Base-by-base conservation (phyloP, 1,139 yeast species). In the Candida albicans region DNA sequence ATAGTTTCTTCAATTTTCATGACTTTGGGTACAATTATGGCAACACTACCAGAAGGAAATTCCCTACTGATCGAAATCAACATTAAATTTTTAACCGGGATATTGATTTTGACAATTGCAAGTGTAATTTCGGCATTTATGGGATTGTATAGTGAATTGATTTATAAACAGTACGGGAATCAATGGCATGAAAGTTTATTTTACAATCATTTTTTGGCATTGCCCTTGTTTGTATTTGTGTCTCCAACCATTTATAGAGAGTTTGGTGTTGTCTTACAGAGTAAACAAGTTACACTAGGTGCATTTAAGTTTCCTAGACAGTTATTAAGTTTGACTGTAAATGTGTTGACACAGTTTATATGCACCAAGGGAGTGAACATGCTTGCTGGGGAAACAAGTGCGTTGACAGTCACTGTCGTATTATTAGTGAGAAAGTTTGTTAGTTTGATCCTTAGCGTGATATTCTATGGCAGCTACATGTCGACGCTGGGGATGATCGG, bases 331-430 rank as follows among this genome's bases (percentile, higher is more conserved):
- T 59, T 70, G 36, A 32, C 55, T 2, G 49, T 70, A 14, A 85
- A 84, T 56, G 75, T 77, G n/a, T 37, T 70, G 0, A 78, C 90
- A 0, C 95, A 86, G 58, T 75, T 77, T 52, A 43, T 80, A 4
- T 86, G 95, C 56, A 79, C 83, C 2, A 65, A 79, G 12, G 90
- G 91, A 3, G 91, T 84, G 15, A 83, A 82, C 55, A 70, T 70
- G 54, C 64, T 85, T 18, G 81, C 84, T 0, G 80, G 85, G 7
- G 64, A 62, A 26, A 69, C 82, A 1, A 68, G 79, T 26, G 85
- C 91, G 0, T 59, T 85, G 39, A 80, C 87, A 0, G 79, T 85
- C 1, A 74, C 82, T 0, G 75, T 85, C 24, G 77, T 82, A 1
- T 65, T 85, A 25, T 68, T 82, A 42, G 63, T 82, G 7, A 70